Evolutionary conservation across 179 eudicot genomes (phyloP).

Genomic region (Beta lomatogona): DNA sequence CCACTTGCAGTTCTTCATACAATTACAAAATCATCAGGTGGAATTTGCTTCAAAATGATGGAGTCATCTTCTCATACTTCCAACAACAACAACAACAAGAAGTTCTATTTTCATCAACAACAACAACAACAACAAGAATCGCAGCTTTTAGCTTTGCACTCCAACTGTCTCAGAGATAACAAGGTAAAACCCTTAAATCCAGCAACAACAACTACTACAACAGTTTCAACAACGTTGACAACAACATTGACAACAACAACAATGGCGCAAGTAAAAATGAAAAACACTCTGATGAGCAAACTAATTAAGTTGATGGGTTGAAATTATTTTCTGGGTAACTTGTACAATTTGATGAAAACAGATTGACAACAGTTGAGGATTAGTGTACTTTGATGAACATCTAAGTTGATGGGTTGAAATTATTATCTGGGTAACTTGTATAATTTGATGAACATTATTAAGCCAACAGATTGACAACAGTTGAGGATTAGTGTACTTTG

Average conservation of each 20-base stretch:
- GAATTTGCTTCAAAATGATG: slow-evolving; percentile 80
- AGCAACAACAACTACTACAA: background rate
- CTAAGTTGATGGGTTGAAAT: too few relatives aligned
- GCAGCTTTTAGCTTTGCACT: slow-evolving; percentile 72
- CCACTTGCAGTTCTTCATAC: slow-evolving; percentile 94
- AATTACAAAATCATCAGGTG: slow-evolving; percentile 40
- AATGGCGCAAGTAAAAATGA: background rate
- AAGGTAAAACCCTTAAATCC: slow-evolving; percentile 61
- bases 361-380: too few relatives aligned
- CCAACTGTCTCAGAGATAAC: slow-evolving; percentile 89
- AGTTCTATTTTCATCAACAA: slow-evolving; percentile 2
- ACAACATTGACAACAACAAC: background rate
- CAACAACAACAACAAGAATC: slow-evolving; percentile 38
- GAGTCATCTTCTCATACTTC: slow-evolving; percentile 43
- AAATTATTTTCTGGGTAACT: too few relatives aligned
- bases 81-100: slow-evolving; percentile 18
- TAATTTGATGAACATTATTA: too few relatives aligned
- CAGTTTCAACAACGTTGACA: too few relatives aligned
- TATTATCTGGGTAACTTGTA: too few relatives aligned
- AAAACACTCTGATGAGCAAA: too few relatives aligned
- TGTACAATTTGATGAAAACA: too few relatives aligned
- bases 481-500: too few relatives aligned
- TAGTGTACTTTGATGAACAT: too few relatives aligned
- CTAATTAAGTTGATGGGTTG: too few relatives aligned
- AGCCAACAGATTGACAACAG: too few relatives aligned